These are phyloP conservation scores for Solanum phureja DNA, from an alignment of 257 asterid species.

Conservation along the genomic window DNA sequence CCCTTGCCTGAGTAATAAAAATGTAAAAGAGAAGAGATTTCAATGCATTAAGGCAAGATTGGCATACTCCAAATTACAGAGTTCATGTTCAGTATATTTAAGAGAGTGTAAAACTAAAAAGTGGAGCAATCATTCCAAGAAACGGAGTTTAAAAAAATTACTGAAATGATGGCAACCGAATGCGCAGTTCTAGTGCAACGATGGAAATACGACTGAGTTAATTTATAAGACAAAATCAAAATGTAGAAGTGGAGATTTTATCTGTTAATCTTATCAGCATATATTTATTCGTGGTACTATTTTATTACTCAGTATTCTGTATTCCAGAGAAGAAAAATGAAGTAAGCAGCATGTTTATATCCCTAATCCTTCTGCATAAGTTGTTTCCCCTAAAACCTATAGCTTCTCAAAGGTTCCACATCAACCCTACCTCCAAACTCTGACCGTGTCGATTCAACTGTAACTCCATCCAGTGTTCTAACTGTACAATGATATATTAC, in stretches of 20 bases:
- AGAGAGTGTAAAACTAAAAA: background rate
- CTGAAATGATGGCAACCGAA: background rate
- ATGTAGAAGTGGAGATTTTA: background rate
- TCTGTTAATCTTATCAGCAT: background rate
- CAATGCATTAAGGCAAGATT: background rate
- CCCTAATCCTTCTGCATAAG: background rate
- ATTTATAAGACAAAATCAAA: background rate
- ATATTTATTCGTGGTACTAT: background rate
- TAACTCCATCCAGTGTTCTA: constrained; percentile 82
- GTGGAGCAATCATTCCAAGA: background rate
- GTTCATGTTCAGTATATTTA: background rate
- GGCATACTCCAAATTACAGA: background rate
- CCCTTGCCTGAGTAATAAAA: constrained; percentile 51
- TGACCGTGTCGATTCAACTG: constrained; percentile 72
- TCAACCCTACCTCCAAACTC: constrained; percentile 63
- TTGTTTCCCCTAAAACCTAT: background rate
- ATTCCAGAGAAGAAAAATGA: background rate
- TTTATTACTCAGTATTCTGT: background rate
- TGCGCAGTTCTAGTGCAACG: background rate
- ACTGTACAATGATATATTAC: constrained; percentile 76
- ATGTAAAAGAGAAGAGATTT: background rate
- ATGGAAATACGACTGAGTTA: background rate
- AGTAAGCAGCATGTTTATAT: background rate
- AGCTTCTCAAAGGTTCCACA: background rate
- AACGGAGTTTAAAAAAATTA: background rate